Base-by-base conservation (phyloP, 139 green algal genomes). In the Chlorella sp. region DNA sequence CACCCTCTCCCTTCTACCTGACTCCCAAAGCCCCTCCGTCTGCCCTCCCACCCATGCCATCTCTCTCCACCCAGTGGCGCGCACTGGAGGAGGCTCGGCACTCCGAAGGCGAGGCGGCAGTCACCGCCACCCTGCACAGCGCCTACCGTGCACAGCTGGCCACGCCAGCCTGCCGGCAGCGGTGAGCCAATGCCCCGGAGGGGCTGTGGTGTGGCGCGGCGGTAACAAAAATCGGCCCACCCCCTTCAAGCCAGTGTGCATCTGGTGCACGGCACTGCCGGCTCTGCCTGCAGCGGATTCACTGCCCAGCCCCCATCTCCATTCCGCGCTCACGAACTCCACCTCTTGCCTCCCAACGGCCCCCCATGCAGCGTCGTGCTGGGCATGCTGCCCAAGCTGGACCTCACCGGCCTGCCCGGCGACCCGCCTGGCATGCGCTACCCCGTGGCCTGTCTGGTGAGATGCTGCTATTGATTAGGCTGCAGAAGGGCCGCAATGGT, bases 311-410 rank as follows among this genome's bases (percentile, higher is more conserved):
- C 36, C 1, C 11, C 2, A n/a, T 74, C 32, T 28, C 34, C 24
- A 22, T 44, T 2, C 38, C 22, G 32, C 4, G 22, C 1, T 11
- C 17, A 19, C 9, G 3, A 11, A 51, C 38, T 3, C 19, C 69
- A 34, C 22, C 9, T 22, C 26, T 22, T 65, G 73, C 44, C 58
- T 5, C 28, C 73, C 28, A 32, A 11, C 70, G 38, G 13, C 17
- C 36, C 24, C 9, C 1, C 30, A 30, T 80, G 46, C 73, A 80
- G 73, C 44, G 40, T 30, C 32, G 46, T 80, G 46, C 43, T 80
- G 73, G 46, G 44, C 73, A 30, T 80, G 73, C 73, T 80, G 46
- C 73, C 73, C 13, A 48, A 36, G 22, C 46, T 80, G 46, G 41
- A 34, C 22, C 73, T 80, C 46, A 60, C 51, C 13, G 43, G 32